Conservation (phyloP, 129 eudicot species). For the Flaveria brownii region DNA sequence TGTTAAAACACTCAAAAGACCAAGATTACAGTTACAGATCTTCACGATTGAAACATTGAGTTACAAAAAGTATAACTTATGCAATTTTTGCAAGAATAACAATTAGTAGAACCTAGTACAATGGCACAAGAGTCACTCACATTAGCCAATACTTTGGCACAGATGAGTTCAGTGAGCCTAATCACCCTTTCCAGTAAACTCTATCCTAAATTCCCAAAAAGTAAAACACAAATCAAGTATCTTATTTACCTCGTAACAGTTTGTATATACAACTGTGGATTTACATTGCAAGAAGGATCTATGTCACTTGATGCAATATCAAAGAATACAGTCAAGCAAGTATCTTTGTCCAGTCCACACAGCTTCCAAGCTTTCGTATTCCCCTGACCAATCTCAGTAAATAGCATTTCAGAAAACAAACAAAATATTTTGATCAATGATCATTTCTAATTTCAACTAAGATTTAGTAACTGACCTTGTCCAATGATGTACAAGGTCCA, state of each 20-base stretch:
- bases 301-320: slow-evolving; percentile 77
- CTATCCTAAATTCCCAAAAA: not conserved
- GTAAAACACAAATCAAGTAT: not conserved
- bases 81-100: not conserved
- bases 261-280: slow-evolving; percentile 72
- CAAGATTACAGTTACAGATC: no score
- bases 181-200: not conserved
- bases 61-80: not conserved
- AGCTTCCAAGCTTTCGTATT: slow-evolving; percentile 88
- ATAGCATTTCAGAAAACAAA: not conserved
- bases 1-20: no score
- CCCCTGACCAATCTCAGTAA: slow-evolving; percentile 75
- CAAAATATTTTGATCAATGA: not conserved
- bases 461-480: slow-evolving; percentile 61
- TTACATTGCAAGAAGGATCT: slow-evolving; percentile 62
- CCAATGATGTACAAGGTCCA: slow-evolving; percentile 94
- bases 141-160: not conserved
- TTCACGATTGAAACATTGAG: no score
- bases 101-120: not conserved
- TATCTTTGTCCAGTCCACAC: slow-evolving; percentile 72
- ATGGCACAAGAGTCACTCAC: not conserved
- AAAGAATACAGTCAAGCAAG: slow-evolving; percentile 81
- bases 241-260: slow-evolving; percentile 61
- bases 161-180: not conserved
- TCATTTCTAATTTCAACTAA: not conserved